Conservation (phyloP, 192 early-diverging fungal genomes). For the Rhizoclosmatium globosum region DNA sequence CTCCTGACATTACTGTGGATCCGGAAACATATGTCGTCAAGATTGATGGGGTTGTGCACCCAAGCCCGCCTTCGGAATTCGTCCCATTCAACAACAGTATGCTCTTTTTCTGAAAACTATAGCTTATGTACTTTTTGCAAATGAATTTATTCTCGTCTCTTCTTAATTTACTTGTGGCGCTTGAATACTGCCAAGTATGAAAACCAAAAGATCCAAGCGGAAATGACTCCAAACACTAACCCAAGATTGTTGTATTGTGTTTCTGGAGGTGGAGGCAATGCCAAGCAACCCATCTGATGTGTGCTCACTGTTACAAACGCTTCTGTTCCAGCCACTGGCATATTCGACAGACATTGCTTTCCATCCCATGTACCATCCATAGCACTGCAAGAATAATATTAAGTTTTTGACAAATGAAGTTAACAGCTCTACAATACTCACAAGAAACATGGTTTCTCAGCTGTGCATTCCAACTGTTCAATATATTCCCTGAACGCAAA, state of each 20-base stretch:
- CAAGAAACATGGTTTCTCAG: background rate
- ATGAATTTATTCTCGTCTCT: background rate
- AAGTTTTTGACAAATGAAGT: background rate
- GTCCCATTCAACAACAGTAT: slow-evolving; percentile 11
- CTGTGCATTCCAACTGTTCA: background rate
- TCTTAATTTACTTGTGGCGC: background rate
- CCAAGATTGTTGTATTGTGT: background rate
- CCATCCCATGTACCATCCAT: background rate
- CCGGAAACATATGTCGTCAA: slow-evolving; percentile 91
- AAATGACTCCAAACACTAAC: background rate
- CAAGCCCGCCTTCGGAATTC: slow-evolving; percentile 1
- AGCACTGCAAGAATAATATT: background rate
- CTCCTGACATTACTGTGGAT: slow-evolving; percentile 84
- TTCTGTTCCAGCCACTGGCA: background rate
- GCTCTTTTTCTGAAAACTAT: slow-evolving; percentile 4
- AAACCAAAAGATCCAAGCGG: background rate
- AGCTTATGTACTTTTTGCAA: too few species aligned
- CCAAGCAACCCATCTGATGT: background rate
- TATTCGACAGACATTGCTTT: background rate
- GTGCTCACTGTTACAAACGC: background rate
- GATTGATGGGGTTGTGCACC: slow-evolving; percentile 68
- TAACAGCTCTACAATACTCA: background rate
- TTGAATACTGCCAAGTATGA: background rate
- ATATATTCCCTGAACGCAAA: background rate
- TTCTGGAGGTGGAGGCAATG: background rate